Base-by-base conservation (phyloP, 1,284 basidiomycete genomes). In the Rhodotorula sp. region DNA sequence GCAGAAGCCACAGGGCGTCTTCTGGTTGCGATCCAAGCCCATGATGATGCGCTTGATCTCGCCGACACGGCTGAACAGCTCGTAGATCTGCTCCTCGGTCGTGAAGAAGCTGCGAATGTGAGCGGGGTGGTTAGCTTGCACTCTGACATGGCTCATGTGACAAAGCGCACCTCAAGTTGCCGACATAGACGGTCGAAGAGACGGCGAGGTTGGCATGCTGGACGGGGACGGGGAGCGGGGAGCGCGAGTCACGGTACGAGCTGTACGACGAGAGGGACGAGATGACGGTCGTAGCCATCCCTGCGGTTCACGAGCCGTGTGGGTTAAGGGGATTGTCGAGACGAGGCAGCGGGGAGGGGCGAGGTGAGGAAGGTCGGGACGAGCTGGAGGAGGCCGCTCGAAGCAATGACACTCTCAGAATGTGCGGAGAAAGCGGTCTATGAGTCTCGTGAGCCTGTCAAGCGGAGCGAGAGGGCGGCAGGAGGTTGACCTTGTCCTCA, bases 1-100 rank as follows among this genome's bases (percentile, higher is more conserved):
- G 78, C 96, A 97, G 82, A 99, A 99, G 1, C 97, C 97, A 80
- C 97, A 99, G 0, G 97, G 97, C 61, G 97, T 99, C 92, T 95
- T 90, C 61, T 91, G 91, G 81, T 98, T 93, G 69, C 97, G 86
- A 84, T 99, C 97, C 52, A 99, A 86, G 42, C 97, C 97, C 97
- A 99, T 99, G 79, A 99, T 99, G 77, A 99, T 97, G 75, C 96
- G 89, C 81, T 98, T 98, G 77, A 99, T 94, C 46, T 87, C 90
- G 54, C 93, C 88, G 77, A 94, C 97, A 84, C 93, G 92, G 69
- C 90, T 89, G 83, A 99, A 99, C 63, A 99, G 84, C 82, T 99
- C 96, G 84, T 98, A 98, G 83, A 99, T 98, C 83, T 99, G 97
- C 81, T 98, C 95, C 84, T 99, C 97, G 61, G 96, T 98, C 16